These are phyloP conservation scores for Calophaca sinica DNA, from an alignment of 306 rosid genomes.

Conservation along the genomic window DNA sequence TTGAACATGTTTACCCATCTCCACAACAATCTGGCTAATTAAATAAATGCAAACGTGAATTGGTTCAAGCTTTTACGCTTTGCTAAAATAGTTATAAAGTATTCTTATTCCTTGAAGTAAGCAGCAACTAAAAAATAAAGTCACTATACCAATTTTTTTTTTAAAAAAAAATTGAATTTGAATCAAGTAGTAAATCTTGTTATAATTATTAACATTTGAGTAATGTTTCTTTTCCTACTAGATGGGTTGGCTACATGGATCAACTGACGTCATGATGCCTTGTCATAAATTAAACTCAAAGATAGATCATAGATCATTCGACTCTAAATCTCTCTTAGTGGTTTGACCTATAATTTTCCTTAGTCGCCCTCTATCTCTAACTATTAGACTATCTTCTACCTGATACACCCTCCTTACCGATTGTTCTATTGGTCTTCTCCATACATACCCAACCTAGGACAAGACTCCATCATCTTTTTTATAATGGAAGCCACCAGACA, in stretches of 20 bases:
- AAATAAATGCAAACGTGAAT: background rate
- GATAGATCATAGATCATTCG: too few relatives aligned
- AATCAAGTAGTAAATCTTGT: conserved; percentile 23
- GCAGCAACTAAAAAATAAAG: conserved; percentile 11
- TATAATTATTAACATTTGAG: background rate
- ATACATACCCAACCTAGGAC: too few relatives aligned
- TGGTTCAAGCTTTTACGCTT: conserved; percentile 31
- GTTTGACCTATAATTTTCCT: too few relatives aligned
- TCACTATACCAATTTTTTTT: background rate
- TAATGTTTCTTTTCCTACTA: background rate
- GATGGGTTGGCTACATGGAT: background rate
- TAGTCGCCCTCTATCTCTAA: too few relatives aligned
- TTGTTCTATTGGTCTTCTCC: too few relatives aligned
- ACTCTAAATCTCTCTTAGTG: too few relatives aligned
- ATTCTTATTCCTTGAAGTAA: conserved; percentile 15
- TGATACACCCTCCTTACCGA: too few relatives aligned
- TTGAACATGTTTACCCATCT: conserved; percentile 29
- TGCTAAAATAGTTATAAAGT: conserved; percentile 21
- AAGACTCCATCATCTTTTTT: too few relatives aligned
- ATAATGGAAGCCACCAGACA: too few relatives aligned
- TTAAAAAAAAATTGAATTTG: background rate
- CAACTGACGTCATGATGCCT: too few relatives aligned
- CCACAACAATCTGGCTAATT: background rate
- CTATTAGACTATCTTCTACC: too few relatives aligned
- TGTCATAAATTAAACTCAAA: too few relatives aligned